Base-by-base conservation (phyloP, 2,329 filamentous ascomycete species). In the Thyridium curvatum region DNA sequence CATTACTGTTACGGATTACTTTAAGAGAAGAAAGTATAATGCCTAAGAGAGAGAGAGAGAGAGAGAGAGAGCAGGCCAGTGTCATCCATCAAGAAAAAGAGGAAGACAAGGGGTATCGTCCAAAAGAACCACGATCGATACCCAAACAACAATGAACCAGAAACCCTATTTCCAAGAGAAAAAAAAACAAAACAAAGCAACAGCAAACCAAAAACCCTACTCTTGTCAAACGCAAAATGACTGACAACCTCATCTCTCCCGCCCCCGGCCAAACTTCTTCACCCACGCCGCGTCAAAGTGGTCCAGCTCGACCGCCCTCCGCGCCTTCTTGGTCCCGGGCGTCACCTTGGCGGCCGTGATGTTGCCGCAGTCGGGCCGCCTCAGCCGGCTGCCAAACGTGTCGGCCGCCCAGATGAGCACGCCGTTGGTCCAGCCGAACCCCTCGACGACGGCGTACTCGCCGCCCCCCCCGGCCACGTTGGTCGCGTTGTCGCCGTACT, bases 341-440 rank as follows among this genome's bases (percentile, higher is more conserved):
- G 58, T 53, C 2, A 63, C 51, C 31, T 62, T 50, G 2, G 65
- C 66, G 0, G 68, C 61, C 37, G 63, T 57, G 31, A 76, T 61
- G 37, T 75, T 62, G 8, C 70, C 71, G 45, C 75, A 79, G 34
- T 80, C 62, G 0, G 80, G 79, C 18, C 71, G 61, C 47, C 55
- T 65, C 41, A 84, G 55, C 47, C 68, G 59, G 49, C 69, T 64
- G 12, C 66, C 72, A 58, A 84, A 85, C 8, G 67, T 68, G 49
- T 84, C 81, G 8, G 71, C 78, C 1, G 71, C 66, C 79, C 79
- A 84, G 38, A 85, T 74, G 21, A 84, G 55, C 38, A 84, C 79
- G 21, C 81, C 81, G 47, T 84, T 84, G 1, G 75, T 77, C 81
- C 81, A 85, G 7, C 80, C 81, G 48, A 85, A 85, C 1, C 81